Base-by-base conservation (phyloP, 2,329 filamentous ascomycete genomes). In the Cordyceps cicadae region DNA sequence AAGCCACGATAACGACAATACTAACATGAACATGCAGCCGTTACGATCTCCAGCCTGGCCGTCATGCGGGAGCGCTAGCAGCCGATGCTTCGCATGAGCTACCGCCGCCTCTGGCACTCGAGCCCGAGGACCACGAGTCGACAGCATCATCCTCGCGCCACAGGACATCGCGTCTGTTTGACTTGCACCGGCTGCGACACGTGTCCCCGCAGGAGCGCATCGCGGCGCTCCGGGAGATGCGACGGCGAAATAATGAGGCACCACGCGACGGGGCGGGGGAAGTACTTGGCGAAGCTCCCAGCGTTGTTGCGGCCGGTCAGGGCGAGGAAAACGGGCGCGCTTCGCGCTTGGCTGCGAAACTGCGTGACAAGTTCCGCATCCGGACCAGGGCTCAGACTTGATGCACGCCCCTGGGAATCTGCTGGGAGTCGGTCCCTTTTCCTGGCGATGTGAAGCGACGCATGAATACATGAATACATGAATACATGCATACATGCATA, bases 141-240 rank as follows among this genome's bases (percentile, higher is more conserved):
- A 67, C 66, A 12, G 71, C 72, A 1, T 62, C 67, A 1, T 62
- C 67, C 2, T 62, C 67, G 2, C 76, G 77, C 60, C 74, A 76
- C 45, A 77, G 83, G 24, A 67, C 78, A 5, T 81, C 81, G 0
- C 78, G 83, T 3, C 68, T 86, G 5, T 75, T 86, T 46, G 83
- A 87, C 64, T 73, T 85, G 51, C 78, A 82, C 63, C 74, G 81
- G 50, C 72, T 87, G 19, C 78, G 84, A 12, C 77, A 85, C 62
- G 83, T 83, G n/a, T 75, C 83, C 0, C 76, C 79, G 3, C 81
- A 86, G 64, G 84, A 87, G 70, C 81, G 83, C n/a, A 83, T 87
- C 59, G 82, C 81, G 59, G 81, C 79, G 6, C 74, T 87, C 5
- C 76, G 84, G 41, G 78, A 79, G 57, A 72, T 72, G 69, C 69